phyloP scores from a whole-genome alignment of 1,284 basidiomycete genomes.

The Sporisorium reilianum region DNA sequence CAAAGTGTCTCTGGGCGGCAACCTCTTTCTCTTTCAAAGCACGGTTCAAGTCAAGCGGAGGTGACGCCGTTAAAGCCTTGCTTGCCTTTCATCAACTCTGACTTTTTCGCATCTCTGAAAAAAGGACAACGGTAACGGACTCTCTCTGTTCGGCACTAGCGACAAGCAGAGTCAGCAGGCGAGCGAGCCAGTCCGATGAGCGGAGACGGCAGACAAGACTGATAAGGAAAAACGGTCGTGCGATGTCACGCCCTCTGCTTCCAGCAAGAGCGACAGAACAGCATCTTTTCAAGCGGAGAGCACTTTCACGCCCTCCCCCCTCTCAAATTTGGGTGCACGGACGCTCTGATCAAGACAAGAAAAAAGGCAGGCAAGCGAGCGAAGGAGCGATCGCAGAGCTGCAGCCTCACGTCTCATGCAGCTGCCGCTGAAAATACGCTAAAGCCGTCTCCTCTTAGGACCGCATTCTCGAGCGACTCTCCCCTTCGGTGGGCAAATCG shows the following conservation, averaged over 20 bases:
- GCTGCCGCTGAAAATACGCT: conserved; percentile 24
- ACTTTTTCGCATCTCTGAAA: not conserved
- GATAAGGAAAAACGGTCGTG: conserved; percentile 5
- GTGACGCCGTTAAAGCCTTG: not conserved
- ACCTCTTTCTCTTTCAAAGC: not conserved
- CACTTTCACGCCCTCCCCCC: too few species aligned
- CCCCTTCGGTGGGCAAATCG: too few species aligned
- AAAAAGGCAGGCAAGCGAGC: too few species aligned
- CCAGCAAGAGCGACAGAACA: too few species aligned
- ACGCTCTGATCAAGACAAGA: too few species aligned
- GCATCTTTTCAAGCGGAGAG: too few species aligned
- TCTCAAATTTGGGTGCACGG: conserved; percentile 31
- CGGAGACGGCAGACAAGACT: not conserved
- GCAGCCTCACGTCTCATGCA: not conserved
- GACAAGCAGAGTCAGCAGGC: too few species aligned
- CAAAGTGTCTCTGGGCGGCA: too few species aligned
- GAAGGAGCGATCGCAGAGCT: conserved; percentile 24
- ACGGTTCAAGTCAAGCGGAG: not conserved
- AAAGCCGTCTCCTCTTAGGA: conserved; percentile 30
- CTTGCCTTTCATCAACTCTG: too few species aligned
- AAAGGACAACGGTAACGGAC: not conserved
- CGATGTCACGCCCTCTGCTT: not conserved
- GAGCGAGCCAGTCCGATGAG: not conserved
- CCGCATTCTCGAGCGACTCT: too few species aligned
- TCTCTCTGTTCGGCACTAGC: not conserved